phyloP scores from a whole-genome alignment of 2,329 filamentous ascomycete genomes.

The Chalara sp. region DNA sequence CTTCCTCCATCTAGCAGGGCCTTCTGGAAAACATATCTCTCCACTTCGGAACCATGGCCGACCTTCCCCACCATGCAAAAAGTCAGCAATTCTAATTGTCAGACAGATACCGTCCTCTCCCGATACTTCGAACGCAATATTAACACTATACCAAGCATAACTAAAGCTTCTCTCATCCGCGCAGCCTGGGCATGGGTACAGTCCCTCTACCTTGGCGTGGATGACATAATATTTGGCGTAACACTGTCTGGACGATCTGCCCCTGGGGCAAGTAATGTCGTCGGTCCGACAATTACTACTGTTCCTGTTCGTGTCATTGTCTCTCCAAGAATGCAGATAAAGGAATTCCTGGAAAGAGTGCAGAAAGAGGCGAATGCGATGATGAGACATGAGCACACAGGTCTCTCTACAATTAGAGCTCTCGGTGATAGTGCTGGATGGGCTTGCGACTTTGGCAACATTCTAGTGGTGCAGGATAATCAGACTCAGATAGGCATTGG shows the following conservation, averaged over 20 bases:
- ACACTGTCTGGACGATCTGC: constrained; percentile 41
- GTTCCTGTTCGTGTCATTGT: constrained; percentile 42
- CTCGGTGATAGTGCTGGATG: neutral
- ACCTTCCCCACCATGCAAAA: too few relatives aligned
- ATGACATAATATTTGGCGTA: constrained; percentile 36
- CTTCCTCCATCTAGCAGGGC: too few relatives aligned
- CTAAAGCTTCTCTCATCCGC: constrained; percentile 3
- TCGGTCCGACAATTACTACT: constrained; percentile 73
- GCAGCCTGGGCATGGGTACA: constrained; percentile 34
- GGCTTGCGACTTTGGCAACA: too few relatives aligned
- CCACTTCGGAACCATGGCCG: too few relatives aligned
- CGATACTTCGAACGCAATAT: too few relatives aligned
- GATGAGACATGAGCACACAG: neutral
- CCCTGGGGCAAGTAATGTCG: constrained; percentile 57
- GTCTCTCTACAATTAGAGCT: neutral
- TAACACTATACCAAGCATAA: too few relatives aligned
- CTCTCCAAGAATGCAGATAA: neutral
- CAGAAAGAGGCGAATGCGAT: neutral
- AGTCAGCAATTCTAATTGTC: too few relatives aligned
- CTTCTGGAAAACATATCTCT: too few relatives aligned
- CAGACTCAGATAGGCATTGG: too few relatives aligned
- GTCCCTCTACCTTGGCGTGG: constrained; percentile 29
- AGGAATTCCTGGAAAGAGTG: neutral
- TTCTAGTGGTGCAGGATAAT: too few relatives aligned
- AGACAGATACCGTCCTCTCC: too few relatives aligned